A percentile compares a stretch with the other conserved stretches of the same genome.
These are phyloP conservation scores for Phytophthora hybrid DNA, from an alignment of 352 stramenopile species.

Conservation along the genomic window DNA sequence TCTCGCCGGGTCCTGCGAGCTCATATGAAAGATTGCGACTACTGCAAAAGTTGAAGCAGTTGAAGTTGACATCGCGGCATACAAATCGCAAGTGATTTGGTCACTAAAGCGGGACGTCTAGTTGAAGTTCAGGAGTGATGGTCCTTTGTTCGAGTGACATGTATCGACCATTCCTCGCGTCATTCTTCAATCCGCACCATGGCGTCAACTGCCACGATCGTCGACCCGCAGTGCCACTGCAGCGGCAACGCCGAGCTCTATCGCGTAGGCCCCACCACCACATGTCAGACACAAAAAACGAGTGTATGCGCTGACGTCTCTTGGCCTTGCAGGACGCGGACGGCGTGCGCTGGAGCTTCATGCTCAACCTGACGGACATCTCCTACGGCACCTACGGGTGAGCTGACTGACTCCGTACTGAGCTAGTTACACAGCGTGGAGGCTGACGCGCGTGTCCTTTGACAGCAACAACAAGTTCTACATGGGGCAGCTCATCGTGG, in stretches of 20 bases:
- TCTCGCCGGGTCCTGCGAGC: not conserved
- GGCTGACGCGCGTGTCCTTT: constrained; percentile 5
- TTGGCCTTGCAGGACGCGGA: constrained; percentile 47
- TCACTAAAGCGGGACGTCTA: not conserved
- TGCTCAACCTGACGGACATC: constrained; percentile 76
- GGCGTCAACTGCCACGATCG: constrained; percentile 32
- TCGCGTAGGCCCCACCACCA: constrained; percentile 18
- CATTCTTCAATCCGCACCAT: constrained; percentile 40
- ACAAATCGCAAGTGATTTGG: not conserved
- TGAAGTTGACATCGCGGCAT: not conserved
- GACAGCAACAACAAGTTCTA: constrained; percentile 85
- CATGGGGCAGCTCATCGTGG: constrained; percentile 69
- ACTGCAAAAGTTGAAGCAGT: not conserved
- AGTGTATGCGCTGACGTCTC: not conserved
- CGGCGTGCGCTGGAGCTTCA: constrained; percentile 69
- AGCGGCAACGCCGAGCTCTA: constrained; percentile 37
- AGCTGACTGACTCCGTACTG: not conserved
- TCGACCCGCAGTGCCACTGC: constrained; percentile 38
- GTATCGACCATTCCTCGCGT: constrained; percentile 14
- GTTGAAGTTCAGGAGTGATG: constrained; percentile 7
- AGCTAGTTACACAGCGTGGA: not conserved
- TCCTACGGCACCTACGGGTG: constrained; percentile 63
- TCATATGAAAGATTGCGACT: not conserved
- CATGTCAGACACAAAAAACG: not conserved
- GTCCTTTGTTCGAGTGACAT: not conserved